Base-by-base conservation (phyloP, 345 rosid species). In the Melaleuca quinquenervia region DNA sequence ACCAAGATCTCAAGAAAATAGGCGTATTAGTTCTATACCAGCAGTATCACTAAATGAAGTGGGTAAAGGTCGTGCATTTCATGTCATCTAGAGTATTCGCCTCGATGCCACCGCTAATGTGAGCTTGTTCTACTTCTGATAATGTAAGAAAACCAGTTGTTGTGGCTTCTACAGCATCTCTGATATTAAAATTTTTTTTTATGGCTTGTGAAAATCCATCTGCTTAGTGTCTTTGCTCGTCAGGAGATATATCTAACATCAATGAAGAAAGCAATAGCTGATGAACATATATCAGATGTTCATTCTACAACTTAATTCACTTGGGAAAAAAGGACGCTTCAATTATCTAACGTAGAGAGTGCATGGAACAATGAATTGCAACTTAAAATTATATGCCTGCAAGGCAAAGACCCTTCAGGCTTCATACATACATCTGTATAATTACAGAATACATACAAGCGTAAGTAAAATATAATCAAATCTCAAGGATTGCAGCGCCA, bases 401-500 rank as follows among this genome's bases (percentile, higher is more conserved):
- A 32, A 70, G 48, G 45, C 76, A 64, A 32, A 64, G 45, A 41
- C 76, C 24, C 45, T 64, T 64, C 41, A 41, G 24, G 76, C 76
- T 70, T 12, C 24, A 5, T 32, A 70, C 24, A 70, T 70, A 18
- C 21, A 32, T 70, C 78, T 18, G 24, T 70, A 32, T 36, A 32
- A 16, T 58, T 49, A 24, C 51, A 52, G 21, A 70, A 12, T 20
- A 22, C 82, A 84, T 52, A 56, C 85, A 83, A 51, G 54, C 27
- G 44, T 60, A 53, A 85, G 52, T 32, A 44, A 70, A 74, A 22
- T 56, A 22, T 53, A 52, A 45, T 51, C 52, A 70, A 56, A 78
- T 45, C 83, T 89, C 89, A 94, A 74, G 89, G 85, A 88, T 89
- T 90, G 89, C 95, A 94, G 53, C 93, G 98, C 98, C 96, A 94